Percentiles rank a stretch among this genome's conserved stretches.
phyloP scores from a whole-genome alignment of 2,329 filamentous ascomycete species.

The Sporothrix globosa region DNA sequence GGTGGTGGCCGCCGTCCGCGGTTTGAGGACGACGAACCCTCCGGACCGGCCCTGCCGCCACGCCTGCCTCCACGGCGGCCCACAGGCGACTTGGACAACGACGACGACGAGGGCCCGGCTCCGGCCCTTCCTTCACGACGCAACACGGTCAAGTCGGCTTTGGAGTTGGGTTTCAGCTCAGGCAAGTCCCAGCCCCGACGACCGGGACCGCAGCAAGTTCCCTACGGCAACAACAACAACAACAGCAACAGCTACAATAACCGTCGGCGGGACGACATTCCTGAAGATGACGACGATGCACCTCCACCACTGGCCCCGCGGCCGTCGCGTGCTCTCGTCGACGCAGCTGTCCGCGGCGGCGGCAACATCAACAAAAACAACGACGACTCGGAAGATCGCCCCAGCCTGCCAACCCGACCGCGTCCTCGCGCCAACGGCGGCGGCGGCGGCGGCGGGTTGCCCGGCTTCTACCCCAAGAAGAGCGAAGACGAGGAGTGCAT shows the following conservation, averaged over 20 bases:
- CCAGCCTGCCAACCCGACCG: slow-evolving; percentile 35
- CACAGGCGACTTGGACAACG: neutral
- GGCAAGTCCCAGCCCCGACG: slow-evolving; percentile 10
- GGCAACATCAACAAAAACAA: slow-evolving; percentile 34
- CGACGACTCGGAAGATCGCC: neutral
- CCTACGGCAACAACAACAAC: neutral
- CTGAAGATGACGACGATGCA: slow-evolving; percentile 38
- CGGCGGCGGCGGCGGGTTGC: slow-evolving; percentile 10
- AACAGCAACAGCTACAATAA: neutral
- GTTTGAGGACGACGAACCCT: neutral
- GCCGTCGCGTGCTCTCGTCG: slow-evolving; percentile 56
- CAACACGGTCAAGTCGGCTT: slow-evolving; percentile 43
- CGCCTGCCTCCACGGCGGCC: slow-evolving; percentile 48
- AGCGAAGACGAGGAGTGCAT: slow-evolving; percentile 60
- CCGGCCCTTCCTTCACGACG: slow-evolving; percentile 47
- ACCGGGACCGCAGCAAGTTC: slow-evolving; percentile 23
- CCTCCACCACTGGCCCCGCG: slow-evolving; percentile 59
- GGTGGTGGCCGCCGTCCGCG: neutral
- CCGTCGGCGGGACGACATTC: slow-evolving; percentile 21
- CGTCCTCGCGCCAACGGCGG: slow-evolving; percentile 24
- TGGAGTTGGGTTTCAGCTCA: slow-evolving; percentile 40
- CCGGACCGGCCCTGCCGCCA: neutral
- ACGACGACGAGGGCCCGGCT: slow-evolving; percentile 62
- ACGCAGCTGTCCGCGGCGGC: slow-evolving; percentile 43
- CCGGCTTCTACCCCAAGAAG: slow-evolving; percentile 26